These are phyloP conservation scores for Phyllosticta citriasiana DNA, from an alignment of 2,329 filamentous ascomycete genomes.

Conservation along the genomic window DNA sequence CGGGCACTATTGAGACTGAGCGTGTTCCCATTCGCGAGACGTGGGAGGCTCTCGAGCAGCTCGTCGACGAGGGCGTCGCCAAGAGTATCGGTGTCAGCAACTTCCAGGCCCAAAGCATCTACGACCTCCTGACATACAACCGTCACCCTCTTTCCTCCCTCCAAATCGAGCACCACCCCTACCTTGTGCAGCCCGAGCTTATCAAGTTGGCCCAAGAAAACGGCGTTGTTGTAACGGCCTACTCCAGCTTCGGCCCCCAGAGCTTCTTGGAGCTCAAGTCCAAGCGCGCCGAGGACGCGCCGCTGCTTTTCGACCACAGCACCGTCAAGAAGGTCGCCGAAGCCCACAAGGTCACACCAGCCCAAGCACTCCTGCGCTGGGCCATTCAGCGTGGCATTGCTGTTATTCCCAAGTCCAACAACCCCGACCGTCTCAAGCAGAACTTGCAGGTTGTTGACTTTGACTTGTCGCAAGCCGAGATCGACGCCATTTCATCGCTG, in stretches of 20 bases:
- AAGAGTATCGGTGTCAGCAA: slow-evolving; percentile 73
- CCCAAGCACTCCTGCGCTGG: slow-evolving; percentile 80
- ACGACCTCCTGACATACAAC: slow-evolving; percentile 71
- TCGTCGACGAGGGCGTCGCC: slow-evolving; percentile 59
- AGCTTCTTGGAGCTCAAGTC: slow-evolving; percentile 63
- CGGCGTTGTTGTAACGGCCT: slow-evolving; percentile 67
- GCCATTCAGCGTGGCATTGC: slow-evolving; percentile 69
- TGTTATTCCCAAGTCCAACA: slow-evolving; percentile 62
- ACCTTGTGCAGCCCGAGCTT: slow-evolving; percentile 66
- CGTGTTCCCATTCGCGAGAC: slow-evolving; percentile 71
- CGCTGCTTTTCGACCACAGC: slow-evolving; percentile 61
- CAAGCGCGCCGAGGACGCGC: slow-evolving; percentile 53
- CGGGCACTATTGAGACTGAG: slow-evolving; percentile 49
- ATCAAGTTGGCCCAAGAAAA: slow-evolving; percentile 59
- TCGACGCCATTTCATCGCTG: slow-evolving; percentile 26
- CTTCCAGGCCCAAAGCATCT: slow-evolving; percentile 67
- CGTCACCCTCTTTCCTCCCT: slow-evolving; percentile 64
- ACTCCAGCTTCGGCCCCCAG: slow-evolving; percentile 73
- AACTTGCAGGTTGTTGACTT: slow-evolving; percentile 25
- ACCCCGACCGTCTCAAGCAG: slow-evolving; percentile 20
- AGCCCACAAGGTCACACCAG: slow-evolving; percentile 62
- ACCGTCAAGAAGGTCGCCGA: slow-evolving; percentile 54
- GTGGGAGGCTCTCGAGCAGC: slow-evolving; percentile 68
- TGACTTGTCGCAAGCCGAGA: slow-evolving; percentile 21
- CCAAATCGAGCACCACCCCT: slow-evolving; percentile 86